These are phyloP conservation scores for Dichotomocladium elegans DNA, from an alignment of 371 early-diverging fungal species.

Conservation along the genomic window DNA sequence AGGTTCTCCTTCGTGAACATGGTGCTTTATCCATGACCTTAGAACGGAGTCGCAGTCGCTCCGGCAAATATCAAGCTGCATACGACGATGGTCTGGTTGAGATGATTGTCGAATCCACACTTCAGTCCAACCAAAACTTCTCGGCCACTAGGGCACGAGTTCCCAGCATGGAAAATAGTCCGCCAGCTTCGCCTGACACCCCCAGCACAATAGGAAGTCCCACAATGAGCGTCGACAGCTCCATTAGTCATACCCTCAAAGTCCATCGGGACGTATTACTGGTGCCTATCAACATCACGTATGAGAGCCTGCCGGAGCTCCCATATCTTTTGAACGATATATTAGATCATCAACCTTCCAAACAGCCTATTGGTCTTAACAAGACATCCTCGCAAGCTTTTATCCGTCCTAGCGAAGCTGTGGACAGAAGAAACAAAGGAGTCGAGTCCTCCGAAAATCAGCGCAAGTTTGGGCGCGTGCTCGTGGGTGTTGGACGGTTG, in stretches of 20 bases:
- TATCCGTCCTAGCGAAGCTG: slow-evolving; percentile 40
- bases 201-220: slow-evolving; percentile 20
- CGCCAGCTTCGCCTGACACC: slow-evolving; percentile 35
- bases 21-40: slow-evolving; percentile 35
- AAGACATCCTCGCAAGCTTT: slow-evolving; percentile 6
- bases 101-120: slow-evolving; percentile 45
- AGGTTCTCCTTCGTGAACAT: slow-evolving; percentile 43
- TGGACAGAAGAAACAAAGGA: slow-evolving; percentile 33
- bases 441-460: slow-evolving; percentile 7
- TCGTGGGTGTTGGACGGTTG: slow-evolving; percentile 39
- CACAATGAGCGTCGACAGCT: slow-evolving; percentile 33
- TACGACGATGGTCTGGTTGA: slow-evolving; percentile 43
- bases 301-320: slow-evolving; percentile 44
- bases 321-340: slow-evolving; percentile 38
- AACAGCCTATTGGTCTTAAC: not conserved
- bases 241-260: slow-evolving; percentile 14
- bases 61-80: slow-evolving; percentile 38
- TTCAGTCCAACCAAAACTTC: slow-evolving; percentile 38
- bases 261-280: slow-evolving; percentile 36
- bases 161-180: slow-evolving; percentile 23
- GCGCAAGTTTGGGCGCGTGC: slow-evolving; percentile 32
- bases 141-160: slow-evolving; percentile 16
- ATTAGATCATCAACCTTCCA: slow-evolving; percentile 36
- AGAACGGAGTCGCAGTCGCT: slow-evolving; percentile 40
- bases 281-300: slow-evolving; percentile 47